Evolutionary conservation across 495 filamentous ascomycete genomes (phyloP).

Genomic region (Penicillium salamii): DNA sequence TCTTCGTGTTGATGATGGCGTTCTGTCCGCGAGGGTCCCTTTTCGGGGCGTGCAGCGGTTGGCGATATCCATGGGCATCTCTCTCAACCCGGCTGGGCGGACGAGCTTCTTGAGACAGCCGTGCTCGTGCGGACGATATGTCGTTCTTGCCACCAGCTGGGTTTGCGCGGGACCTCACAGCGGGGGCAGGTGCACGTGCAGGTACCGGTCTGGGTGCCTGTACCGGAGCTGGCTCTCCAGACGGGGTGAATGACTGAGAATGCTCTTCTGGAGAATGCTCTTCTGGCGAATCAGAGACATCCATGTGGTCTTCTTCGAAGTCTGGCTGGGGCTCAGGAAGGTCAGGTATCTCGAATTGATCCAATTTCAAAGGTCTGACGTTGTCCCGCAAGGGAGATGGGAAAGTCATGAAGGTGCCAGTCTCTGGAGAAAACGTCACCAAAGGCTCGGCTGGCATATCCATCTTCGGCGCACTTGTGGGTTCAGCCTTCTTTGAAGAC

Average conservation of each 20-base stretch:
- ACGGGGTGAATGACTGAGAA: constrained; percentile 18
- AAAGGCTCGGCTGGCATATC: constrained; percentile 32
- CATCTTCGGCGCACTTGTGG: constrained; percentile 26
- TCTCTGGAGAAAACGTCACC: constrained; percentile 47
- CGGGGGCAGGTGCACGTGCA: background rate
- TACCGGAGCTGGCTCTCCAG: constrained; percentile 10
- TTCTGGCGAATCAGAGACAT: constrained; percentile 9
- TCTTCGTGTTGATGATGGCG: constrained; percentile 27
- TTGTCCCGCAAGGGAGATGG: constrained; percentile 38
- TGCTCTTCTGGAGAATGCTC: constrained; percentile 7
- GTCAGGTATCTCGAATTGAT: constrained; percentile 10
- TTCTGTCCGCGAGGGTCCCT: constrained; percentile 3
- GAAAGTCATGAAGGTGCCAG: constrained; percentile 48
- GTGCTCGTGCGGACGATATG: background rate
- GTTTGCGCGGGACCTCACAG: background rate
- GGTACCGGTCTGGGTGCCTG: constrained; percentile 2
- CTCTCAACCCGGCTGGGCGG: constrained; percentile 9
- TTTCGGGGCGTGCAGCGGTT: background rate
- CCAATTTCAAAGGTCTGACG: constrained; percentile 17
- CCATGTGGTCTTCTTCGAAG: background rate
- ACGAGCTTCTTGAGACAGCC: constrained; percentile 11
- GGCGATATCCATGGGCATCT: background rate
- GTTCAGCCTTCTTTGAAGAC: constrained; percentile 22
- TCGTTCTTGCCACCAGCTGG: constrained; percentile 3
- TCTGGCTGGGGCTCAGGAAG: constrained; percentile 1